Conservation (phyloP, 2,329 filamentous ascomycete species). For the Aspergillus fijiensis region DNA sequence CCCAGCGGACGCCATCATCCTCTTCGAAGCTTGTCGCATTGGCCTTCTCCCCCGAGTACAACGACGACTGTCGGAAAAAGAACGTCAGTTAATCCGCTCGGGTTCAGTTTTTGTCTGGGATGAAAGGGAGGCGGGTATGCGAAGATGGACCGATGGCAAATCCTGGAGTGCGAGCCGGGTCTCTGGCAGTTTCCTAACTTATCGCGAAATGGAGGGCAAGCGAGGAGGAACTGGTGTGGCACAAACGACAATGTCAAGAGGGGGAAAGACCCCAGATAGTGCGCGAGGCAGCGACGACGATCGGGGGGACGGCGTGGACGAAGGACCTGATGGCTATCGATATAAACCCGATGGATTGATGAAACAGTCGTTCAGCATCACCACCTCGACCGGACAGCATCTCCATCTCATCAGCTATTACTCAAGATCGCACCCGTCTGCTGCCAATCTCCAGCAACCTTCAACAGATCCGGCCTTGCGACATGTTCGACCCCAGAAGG, state of each 20-base stretch:
- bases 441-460: conserved; percentile 74
- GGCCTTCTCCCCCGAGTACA: conserved; percentile 90
- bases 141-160: conserved; percentile 97
- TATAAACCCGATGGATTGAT: conserved; percentile 97
- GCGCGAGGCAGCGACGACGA: conserved; percentile 79
- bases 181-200: conserved; percentile 95
- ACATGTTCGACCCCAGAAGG: conserved; percentile 82
- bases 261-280: conserved; percentile 79
- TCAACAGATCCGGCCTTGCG: conserved; percentile 76
- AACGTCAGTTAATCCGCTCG: conserved; percentile 91
- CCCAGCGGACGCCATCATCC: conserved; percentile 92
- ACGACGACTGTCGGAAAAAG: conserved; percentile 90
- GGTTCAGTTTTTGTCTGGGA: conserved; percentile 99
- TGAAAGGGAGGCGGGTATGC: conserved; percentile 96
- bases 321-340: conserved; percentile 79
- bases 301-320: conserved; percentile 67
- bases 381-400: conserved; percentile 83
- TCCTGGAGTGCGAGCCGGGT: conserved; percentile 98
- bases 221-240: conserved; percentile 73
- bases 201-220: conserved; percentile 98
- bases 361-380: conserved; percentile 99
- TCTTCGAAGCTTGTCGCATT: conserved; percentile 95
- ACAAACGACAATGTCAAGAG: conserved; percentile 55
- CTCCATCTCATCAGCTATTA: conserved; percentile 98
- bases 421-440: conserved; percentile 71